Base-by-base conservation (phyloP, 2,329 filamentous ascomycete species). In the Penicillium fuscoglaucum region DNA sequence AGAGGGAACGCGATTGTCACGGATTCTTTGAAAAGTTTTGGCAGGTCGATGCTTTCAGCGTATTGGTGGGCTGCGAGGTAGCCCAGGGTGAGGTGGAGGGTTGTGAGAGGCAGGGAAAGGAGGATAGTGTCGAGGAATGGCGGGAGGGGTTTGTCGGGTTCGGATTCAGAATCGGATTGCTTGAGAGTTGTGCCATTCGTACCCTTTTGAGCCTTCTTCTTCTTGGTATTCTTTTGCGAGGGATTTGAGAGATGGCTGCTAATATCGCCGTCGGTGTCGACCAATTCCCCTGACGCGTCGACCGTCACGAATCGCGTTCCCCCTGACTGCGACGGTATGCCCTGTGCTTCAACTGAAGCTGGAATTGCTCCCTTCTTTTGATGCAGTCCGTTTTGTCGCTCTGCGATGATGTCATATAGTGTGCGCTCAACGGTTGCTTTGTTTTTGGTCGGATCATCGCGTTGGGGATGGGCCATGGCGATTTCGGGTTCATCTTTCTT, bases 41-140 rank as follows among this genome's bases (percentile, higher is more conserved):
- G 58, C 6, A 75, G 45, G 4, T 71, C 64, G 52, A 72, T 74
- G 4, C 70, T 64, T 66, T 79, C 72, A 1, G 76, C 75, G 62
- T 79, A 80, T 64, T 80, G 78, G 63, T 80, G 77, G 15, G 78
- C 76, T 2, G 78, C 78, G 33, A 80, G 70, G 61, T 76, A 78
- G 37, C 74, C 71, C 35, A 80, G 70, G 4, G 78, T 80, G 56
- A 79, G 71, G 64, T 80, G 77, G 12, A 80, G 67, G 33, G 72
- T 73, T 19, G 77, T 74, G 21, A 80, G 70, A 1, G 78, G 75
- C 7, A 78, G 41, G 1, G 78, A 74, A 28, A 79, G 71, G 21
- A 80, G 68, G 4, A 80, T 48, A 3, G 78, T 79, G 61, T 80
- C 78, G 55, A 79, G 63, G 37, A 79, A 59, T 2, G 77, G 76